Conservation (phyloP, 805 yeast genomes). For the Candida takata region DNA sequence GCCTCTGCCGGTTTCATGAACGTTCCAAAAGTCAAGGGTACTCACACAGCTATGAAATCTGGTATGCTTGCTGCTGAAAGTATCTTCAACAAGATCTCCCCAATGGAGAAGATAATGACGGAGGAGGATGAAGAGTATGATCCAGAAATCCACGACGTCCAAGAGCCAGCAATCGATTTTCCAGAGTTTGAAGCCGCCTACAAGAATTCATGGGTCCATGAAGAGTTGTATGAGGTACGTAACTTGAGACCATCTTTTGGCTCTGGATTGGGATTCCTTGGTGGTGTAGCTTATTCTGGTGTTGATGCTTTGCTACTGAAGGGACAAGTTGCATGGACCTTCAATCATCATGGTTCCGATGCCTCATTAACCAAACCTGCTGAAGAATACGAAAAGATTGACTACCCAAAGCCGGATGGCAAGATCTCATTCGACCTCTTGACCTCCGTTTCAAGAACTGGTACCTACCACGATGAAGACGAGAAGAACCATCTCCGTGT, state of each 20-base stretch:
- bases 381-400: constrained; percentile 56
- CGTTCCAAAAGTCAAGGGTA: constrained; percentile 95
- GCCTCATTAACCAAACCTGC: constrained; percentile 69
- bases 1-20: constrained; percentile 96
- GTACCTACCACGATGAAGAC: constrained; percentile 92
- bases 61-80: constrained; percentile 94
- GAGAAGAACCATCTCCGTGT: constrained; percentile 81
- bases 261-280: constrained; percentile 63
- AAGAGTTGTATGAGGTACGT: constrained; percentile 79
- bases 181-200: constrained; percentile 56
- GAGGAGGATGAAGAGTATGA: constrained; percentile 36
- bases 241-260: constrained; percentile 91
- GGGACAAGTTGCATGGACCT: constrained; percentile 87
- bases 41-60: constrained; percentile 95
- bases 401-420: constrained; percentile 96
- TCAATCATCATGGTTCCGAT: constrained; percentile 63
- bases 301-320: constrained; percentile 67
- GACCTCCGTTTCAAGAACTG: constrained; percentile 94
- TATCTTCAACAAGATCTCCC: constrained; percentile 50
- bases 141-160: constrained; percentile 32
- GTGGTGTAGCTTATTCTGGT: constrained; percentile 84
- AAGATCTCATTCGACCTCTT: constrained; percentile 81
- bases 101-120: constrained; percentile 34
- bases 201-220: constrained; percentile 74
- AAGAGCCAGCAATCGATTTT: constrained; percentile 42